Evolutionary conservation across 2,329 filamentous ascomycete genomes (phyloP), one percentile per base, ranked within the genome.

Genomic region (Fusarium buxicola): DNA sequence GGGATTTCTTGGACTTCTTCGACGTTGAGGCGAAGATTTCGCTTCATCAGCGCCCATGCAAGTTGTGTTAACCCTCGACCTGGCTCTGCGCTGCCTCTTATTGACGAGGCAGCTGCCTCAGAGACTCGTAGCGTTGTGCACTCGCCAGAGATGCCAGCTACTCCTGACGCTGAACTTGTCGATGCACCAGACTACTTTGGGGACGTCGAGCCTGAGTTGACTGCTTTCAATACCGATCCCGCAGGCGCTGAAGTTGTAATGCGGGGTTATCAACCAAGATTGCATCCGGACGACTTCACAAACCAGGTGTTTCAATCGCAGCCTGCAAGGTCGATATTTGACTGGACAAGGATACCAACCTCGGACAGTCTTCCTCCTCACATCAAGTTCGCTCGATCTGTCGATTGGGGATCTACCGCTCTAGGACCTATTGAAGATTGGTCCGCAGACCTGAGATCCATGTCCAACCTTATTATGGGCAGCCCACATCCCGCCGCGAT

Each of bases 391-490:
- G 89, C 89, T 15, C 85, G 90, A 32, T 87, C 85, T 34, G 75
- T 89, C 31, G 88, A 94, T 72, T 96, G 92, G 92, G 84, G 84
- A 2, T 79, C 84, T 0, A 95, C 92, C 2, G 79, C 88, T 5
- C 79, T 95, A 2, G 92, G 92, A 0, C 89, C 91, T 0, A 92
- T 95, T 16, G 89, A 91, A 61, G 78, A 81, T 43, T 96, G 92
- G 91, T 79, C 84, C 1, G 78, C 85, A 27, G 90, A 93, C 67
- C 77, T 95, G 44, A 84, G 92, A 50, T 86, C 87, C 61, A 92
- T 94, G 88, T 89, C 90, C 45, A 94, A 94, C 73, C 77, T 94
- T 38, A 87, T 96, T 66, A 93, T 95, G 90, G 89, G 86, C 12
- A 90, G 86, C 56, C 90, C 90, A 10, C 87, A 92, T 70, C 89